phyloP scores from a whole-genome alignment of 305 asterid species.

The Rubia balearica region DNA sequence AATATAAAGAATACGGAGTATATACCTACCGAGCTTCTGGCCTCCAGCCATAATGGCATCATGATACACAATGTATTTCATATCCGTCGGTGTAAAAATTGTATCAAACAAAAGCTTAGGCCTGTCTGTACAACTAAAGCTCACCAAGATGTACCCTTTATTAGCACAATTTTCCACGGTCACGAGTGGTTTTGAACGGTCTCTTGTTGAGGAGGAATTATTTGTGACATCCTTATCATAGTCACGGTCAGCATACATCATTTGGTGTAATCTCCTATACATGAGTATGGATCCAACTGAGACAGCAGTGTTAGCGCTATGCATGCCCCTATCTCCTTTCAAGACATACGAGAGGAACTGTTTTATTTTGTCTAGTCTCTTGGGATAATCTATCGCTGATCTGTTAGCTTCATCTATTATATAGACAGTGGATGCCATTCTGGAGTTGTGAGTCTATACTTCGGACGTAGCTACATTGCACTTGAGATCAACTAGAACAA shows the following conservation, averaged over 20 bases:
- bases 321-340: slow-evolving; percentile 53
- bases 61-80: background rate
- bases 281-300: slow-evolving; percentile 57
- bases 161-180: slow-evolving; percentile 49
- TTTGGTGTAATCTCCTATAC: slow-evolving; percentile 72
- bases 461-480: slow-evolving; percentile 72
- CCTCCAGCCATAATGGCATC: slow-evolving; percentile 2
- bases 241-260: slow-evolving; percentile 95
- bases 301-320: slow-evolving; percentile 57
- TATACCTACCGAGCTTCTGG: slow-evolving; percentile 1
- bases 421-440: slow-evolving; percentile 81
- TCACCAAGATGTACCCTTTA: slow-evolving; percentile 60
- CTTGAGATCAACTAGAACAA: slow-evolving; percentile 68
- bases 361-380: slow-evolving; percentile 46
- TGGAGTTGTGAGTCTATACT: slow-evolving; percentile 91
- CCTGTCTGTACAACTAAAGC: slow-evolving; percentile 56
- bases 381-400: slow-evolving; percentile 49
- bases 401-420: slow-evolving; percentile 57
- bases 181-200: slow-evolving; percentile 41
- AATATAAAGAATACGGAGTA: background rate
- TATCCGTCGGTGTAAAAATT: background rate
- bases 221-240: slow-evolving; percentile 39
- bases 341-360: slow-evolving; percentile 55
- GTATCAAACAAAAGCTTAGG: slow-evolving; percentile 25
- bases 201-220: slow-evolving; percentile 11